Evolutionary conservation across 768 basidiomycete species (phyloP).

Genomic region (Tephrocybe sp.): DNA sequence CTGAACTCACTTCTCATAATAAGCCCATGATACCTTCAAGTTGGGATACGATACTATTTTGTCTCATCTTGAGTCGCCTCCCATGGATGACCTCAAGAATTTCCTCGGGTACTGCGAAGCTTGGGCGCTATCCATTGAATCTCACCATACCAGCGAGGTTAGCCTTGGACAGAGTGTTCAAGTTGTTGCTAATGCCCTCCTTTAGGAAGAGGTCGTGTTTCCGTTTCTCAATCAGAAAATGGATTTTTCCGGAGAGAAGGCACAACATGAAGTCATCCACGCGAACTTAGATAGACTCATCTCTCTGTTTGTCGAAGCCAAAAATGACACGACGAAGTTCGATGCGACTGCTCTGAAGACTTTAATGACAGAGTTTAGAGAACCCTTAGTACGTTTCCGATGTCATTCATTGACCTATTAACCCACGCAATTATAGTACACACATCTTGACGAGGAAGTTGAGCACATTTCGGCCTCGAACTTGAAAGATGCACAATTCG

Average conservation of each 20-base stretch:
- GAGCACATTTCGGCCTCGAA: conserved; percentile 30
- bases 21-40: conserved; percentile 38
- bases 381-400: conserved; percentile 29
- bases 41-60: conserved; percentile 35
- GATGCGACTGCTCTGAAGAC: conserved; percentile 25
- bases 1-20: neutral
- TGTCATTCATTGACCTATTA: neutral
- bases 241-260: conserved; percentile 35
- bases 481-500: conserved; percentile 27
- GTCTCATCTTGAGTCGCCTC: conserved; percentile 32
- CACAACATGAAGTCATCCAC: conserved; percentile 36
- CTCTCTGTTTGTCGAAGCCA: conserved; percentile 21
- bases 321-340: conserved; percentile 28
- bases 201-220: conserved; percentile 32
- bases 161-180: neutral
- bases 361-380: conserved; percentile 26
- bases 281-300: conserved; percentile 26
- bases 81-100: conserved; percentile 34
- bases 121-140: conserved; percentile 33
- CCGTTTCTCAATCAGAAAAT: conserved; percentile 35
- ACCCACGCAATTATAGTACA: conserved; percentile 22
- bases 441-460: conserved; percentile 38
- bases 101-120: conserved; percentile 40
- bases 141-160: conserved; percentile 37
- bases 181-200: neutral